Evolutionary conservation across 176 grass and related monocot genomes (phyloP), one percentile per base, ranked within the genome.

Genomic region (Typha latifolia): DNA sequence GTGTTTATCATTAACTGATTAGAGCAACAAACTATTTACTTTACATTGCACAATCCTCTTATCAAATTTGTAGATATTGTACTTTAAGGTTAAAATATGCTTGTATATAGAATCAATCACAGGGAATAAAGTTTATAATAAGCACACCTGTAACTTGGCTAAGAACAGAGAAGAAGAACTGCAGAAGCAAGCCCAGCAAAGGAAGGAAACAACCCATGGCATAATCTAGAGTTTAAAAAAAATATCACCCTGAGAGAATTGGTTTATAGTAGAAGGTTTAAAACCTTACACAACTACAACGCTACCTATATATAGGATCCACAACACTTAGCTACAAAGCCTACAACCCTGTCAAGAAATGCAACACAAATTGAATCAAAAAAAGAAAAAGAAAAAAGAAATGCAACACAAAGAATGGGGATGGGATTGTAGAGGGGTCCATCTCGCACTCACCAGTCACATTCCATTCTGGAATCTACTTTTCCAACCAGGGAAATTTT

Each of bases 391-490:
- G n/a, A n/a, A n/a, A n/a, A n/a, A 29, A 29, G 27, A 29, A 29
- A 29, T 29, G 27, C 27, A 29, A 29, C 27, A 29, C 62, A 64
- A 64, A 64, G 3, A 64, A 7, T 34, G 62, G 62, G 23, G 21
- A 20, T 31, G 26, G 27, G 27, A 3, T 1, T 63, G 23, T 14
- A 16, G 15, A 14, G 24, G 24, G 61, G 21, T 63, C 13, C 62
- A 64, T 64, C 62, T 31, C 11, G 63, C 63, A 34, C 24, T 65
- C 63, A 65, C 32, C 16, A 65, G 63, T 47, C 15, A n/a, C 63
- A 65, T 47, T 65, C 63, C 29, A 65, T 47, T n/a, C 1, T 34
- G 31, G 63, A 65, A 65, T 65, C 63, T 65, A 14, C 63, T 65
- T 65, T 65, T 15, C 26, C 10, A 64, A 34, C 14, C 8, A 15